Base-by-base conservation (phyloP, 345 rosid species). In the Linum trigynum region DNA sequence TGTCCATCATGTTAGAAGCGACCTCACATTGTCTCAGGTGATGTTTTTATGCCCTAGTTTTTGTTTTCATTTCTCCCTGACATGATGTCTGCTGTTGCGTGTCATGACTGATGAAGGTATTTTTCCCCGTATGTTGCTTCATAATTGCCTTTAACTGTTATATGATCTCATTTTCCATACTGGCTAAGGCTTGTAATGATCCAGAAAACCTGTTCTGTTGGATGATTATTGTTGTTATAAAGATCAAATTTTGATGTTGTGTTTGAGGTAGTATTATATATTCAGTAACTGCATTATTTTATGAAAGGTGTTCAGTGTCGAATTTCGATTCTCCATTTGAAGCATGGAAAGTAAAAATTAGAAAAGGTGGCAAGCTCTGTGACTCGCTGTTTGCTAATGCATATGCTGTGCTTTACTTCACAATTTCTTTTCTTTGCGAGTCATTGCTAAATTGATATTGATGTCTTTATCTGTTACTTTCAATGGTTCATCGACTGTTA, bases 1-100 rank as follows among this genome's bases (percentile, higher is more conserved):
- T 57, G 99, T 94, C 69, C 99, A 94, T 80, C 99, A 94, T 74
- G 97, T 94, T 78, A 88, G 97, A 32, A 85, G 74, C 9, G 97
- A 88, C 35, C 96, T 94, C 66, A 85, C 96, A 71, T 77, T 91
- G 60, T 74, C 86, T 36, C 99, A 94, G 97, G 98, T 90, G 40
- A 62, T 69, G 50, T 71, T 60, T 53, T 32, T 45, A 48, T 69
- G 45, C 48, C 35, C n/a, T 56, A 7, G 5, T 4, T 15, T 56
- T 56, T 23, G 32, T 23, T 23, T 56, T 32, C 15, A 4, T 56
- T 56, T 15, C 7, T 56, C 15, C 16, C 5, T 5, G 16, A 15
- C 59, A 8, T 56, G 63, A 48, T 63, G 61, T 38, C 37, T 14
- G 3, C 32, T 61, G 57, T 55, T 55, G 12, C 57, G 0, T 55